Conservation (phyloP, 306 rosid genomes). For the Dryas alaskensis region DNA sequence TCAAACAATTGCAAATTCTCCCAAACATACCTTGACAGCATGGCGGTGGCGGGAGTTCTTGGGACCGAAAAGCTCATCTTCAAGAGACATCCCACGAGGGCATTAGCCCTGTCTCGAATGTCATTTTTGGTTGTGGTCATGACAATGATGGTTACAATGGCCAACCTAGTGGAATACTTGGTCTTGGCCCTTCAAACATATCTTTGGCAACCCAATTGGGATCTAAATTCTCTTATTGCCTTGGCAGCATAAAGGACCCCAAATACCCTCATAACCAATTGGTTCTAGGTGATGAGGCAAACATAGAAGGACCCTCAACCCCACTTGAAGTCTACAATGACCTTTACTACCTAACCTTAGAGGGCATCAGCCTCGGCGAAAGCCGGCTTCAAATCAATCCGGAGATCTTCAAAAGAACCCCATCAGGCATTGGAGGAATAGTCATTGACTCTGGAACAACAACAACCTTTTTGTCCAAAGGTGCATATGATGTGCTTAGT, state of each 20-base stretch:
- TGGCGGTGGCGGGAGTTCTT: conserved; percentile 18
- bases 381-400: conserved; percentile 28
- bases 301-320: conserved; percentile 41
- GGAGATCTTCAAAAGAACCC: conserved; percentile 19
- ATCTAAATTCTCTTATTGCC: conserved; percentile 41
- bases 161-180: conserved; percentile 38
- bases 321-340: conserved; percentile 10
- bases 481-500: conserved; percentile 10
- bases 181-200: conserved; percentile 16
- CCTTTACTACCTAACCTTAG: conserved; percentile 37
- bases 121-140: conserved; percentile 37
- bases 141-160: neutral
- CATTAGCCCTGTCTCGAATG: neutral
- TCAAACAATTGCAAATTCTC: neutral
- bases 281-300: conserved; percentile 44
- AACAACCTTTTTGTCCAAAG: conserved; percentile 19
- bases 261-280: conserved; percentile 35
- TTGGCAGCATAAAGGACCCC: conserved; percentile 38
- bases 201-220: conserved; percentile 38
- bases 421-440: conserved; percentile 39
- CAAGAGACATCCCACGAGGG: conserved; percentile 40
- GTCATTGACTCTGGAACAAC: conserved; percentile 38
- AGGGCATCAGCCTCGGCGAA: conserved; percentile 44
- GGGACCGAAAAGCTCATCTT: conserved; percentile 29
- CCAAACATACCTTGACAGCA: conserved; percentile 17